These are phyloP conservation scores for Pseudoperonospora humuli DNA, from an alignment of 352 stramenopile species.

Conservation along the genomic window DNA sequence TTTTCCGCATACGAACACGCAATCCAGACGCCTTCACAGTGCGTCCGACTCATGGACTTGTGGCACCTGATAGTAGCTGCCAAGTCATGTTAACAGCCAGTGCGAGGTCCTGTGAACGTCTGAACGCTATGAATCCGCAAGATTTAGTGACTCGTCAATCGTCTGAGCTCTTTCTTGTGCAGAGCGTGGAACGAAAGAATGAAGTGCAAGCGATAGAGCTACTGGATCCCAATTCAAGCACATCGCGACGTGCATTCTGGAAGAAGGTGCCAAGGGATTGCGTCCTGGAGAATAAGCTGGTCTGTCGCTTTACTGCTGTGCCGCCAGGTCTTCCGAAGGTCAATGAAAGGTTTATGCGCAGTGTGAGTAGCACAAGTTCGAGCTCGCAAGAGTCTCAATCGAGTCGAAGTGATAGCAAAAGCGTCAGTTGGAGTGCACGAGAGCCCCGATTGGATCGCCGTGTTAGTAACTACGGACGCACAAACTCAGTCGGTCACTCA, in stretches of 20 bases:
- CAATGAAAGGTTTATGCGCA: slow-evolving; percentile 8
- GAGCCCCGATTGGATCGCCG: slow-evolving; percentile 13
- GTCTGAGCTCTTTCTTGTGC: slow-evolving; percentile 45
- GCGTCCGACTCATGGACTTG: slow-evolving; percentile 50
- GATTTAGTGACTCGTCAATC: slow-evolving; percentile 31
- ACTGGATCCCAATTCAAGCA: slow-evolving; percentile 29
- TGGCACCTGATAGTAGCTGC: slow-evolving; percentile 29
- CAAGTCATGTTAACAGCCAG: slow-evolving; percentile 40
- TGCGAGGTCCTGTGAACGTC: slow-evolving; percentile 15
- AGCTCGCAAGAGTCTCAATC: slow-evolving; percentile 11
- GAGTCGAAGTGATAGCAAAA: slow-evolving; percentile 14
- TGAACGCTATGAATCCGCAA: slow-evolving; percentile 27
- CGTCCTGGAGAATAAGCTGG: slow-evolving; percentile 56
- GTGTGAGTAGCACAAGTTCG: slow-evolving; percentile 16
- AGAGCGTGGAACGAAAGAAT: slow-evolving; percentile 41
- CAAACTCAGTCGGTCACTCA: slow-evolving; percentile 7
- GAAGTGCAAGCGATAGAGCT: slow-evolving; percentile 37
- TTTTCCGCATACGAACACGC: slow-evolving; percentile 75
- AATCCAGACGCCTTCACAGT: slow-evolving; percentile 72
- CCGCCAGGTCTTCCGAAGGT: background rate
- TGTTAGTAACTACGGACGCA: slow-evolving; percentile 6
- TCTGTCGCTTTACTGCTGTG: slow-evolving; percentile 38
- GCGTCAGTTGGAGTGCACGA: slow-evolving; percentile 15
- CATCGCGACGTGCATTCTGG: slow-evolving; percentile 44
- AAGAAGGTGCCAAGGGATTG: slow-evolving; percentile 41